Percentiles rank a stretch among this genome's conserved stretches.
phyloP scores from a whole-genome alignment of 176 grass and related monocot species.

The Cymbopogon citratus region DNA sequence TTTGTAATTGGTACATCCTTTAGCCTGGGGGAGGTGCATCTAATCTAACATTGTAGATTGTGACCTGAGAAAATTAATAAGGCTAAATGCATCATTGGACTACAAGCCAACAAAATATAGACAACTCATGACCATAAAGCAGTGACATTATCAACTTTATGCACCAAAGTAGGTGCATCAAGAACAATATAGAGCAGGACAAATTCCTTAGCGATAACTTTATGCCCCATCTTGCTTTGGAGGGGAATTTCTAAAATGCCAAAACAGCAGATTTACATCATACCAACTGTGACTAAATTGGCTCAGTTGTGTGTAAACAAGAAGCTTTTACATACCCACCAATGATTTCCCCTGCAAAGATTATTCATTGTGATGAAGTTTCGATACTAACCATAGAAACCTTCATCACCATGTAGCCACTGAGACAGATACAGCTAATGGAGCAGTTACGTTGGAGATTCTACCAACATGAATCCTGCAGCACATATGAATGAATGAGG shows the following conservation, averaged over 20 bases:
- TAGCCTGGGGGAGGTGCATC: slow-evolving; percentile 14
- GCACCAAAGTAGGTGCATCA: slow-evolving; percentile 24
- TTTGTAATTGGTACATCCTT: background rate
- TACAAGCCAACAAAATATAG: slow-evolving; percentile 42
- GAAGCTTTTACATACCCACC: slow-evolving; percentile 25
- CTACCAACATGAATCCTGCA: slow-evolving; percentile 28
- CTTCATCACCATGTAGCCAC: slow-evolving; percentile 19
- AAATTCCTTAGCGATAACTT: slow-evolving; percentile 39
- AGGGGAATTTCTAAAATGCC: slow-evolving; percentile 32
- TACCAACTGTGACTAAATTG: slow-evolving; percentile 11
- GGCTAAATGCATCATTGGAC: slow-evolving; percentile 18
- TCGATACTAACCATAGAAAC: background rate
- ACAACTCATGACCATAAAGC: slow-evolving; percentile 31
- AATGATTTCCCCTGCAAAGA: background rate
- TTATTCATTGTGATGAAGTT: slow-evolving; percentile 3
- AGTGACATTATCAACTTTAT: slow-evolving; percentile 39
- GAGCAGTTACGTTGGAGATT: slow-evolving; percentile 15
- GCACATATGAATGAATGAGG: slow-evolving; percentile 9
- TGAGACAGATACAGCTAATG: slow-evolving; percentile 3
- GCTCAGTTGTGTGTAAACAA: slow-evolving; percentile 16
- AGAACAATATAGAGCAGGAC: slow-evolving; percentile 32
- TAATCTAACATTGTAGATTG: slow-evolving; percentile 10
- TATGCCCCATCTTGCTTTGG: slow-evolving; percentile 27
- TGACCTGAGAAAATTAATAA: slow-evolving; percentile 7
- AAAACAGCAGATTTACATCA: slow-evolving; percentile 23